A percentile compares a stretch with the other conserved stretches of the same genome.
phyloP scores from a whole-genome alignment of 306 rosid genomes.

The Clitoria ternatea region DNA sequence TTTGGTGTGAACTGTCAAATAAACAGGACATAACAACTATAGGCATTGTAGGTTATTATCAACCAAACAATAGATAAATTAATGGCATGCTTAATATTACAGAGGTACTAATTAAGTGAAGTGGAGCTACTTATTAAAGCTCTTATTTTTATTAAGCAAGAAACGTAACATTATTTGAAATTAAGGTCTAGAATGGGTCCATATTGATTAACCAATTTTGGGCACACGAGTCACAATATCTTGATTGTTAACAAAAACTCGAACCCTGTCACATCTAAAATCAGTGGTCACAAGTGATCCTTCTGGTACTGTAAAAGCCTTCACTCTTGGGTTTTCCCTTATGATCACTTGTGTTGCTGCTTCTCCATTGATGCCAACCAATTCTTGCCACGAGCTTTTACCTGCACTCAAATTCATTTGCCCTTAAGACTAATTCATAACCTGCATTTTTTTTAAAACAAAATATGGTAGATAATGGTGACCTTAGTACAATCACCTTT shows the following conservation, averaged over 20 bases:
- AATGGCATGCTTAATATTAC: not conserved
- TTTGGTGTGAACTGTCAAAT: too few species aligned
- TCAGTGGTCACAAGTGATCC: conserved; percentile 38
- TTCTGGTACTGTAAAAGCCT: conserved; percentile 28
- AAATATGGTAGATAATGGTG: too few species aligned
- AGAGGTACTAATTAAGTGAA: not conserved
- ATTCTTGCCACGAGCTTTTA: conserved; percentile 55
- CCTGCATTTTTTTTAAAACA: too few species aligned
- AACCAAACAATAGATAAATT: not conserved
- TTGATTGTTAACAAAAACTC: conserved; percentile 37
- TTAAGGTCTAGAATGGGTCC: not conserved
- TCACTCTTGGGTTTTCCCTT: conserved; percentile 38
- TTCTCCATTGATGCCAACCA: conserved; percentile 41
- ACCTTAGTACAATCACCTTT: not conserved
- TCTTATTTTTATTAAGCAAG: not conserved
- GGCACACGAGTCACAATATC: conserved; percentile 39
- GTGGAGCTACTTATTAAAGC: not conserved
- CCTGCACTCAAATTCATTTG: conserved; percentile 23
- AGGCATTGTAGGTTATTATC: not conserved
- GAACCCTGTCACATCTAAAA: conserved; percentile 49
- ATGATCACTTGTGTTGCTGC: conserved; percentile 31
- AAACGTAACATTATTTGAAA: not conserved
- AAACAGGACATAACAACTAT: too few species aligned
- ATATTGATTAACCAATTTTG: conserved; percentile 28
- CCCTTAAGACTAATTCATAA: too few species aligned